These are phyloP conservation scores for Isoetes taiwanensis DNA, from an alignment of 75 land plant genomes.

Conservation along the genomic window DNA sequence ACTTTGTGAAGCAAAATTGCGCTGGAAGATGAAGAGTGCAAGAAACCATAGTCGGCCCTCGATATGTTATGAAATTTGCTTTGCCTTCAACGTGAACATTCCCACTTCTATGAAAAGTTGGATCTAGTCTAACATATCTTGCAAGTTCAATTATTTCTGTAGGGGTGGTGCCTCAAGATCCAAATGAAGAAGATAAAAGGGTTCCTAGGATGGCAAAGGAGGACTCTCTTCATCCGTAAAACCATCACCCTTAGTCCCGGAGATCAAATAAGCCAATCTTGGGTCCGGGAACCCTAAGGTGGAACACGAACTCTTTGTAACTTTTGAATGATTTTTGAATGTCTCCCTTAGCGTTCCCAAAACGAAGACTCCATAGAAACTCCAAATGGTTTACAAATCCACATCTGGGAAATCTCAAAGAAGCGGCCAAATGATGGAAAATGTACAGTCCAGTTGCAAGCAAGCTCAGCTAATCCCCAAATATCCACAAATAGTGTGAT, in stretches of 20 bases:
- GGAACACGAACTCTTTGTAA: no score
- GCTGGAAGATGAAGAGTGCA: slow-evolving; percentile 56
- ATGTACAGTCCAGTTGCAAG: no score
- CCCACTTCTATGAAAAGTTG: slow-evolving; percentile 20
- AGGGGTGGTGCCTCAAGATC: slow-evolving; percentile 47
- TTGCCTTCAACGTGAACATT: slow-evolving; percentile 69
- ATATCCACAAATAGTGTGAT: no score
- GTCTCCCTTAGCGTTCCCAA: no score
- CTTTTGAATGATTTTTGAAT: no score
- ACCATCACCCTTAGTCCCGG: slow-evolving; percentile 57
- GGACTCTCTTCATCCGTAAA: slow-evolving; percentile 31
- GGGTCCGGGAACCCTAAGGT: no score
- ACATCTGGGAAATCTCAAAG: no score
- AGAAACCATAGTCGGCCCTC: slow-evolving; percentile 73
- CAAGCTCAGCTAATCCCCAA: no score
- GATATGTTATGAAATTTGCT: slow-evolving; percentile 50
- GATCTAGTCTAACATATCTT: slow-evolving; percentile 29
- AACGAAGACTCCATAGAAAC: no score
- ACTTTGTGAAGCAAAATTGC: slow-evolving; percentile 40
- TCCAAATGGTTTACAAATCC: no score
- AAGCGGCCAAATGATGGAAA: no score
- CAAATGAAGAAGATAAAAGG: slow-evolving; percentile 58
- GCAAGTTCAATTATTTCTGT: slow-evolving; percentile 53
- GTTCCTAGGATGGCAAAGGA: slow-evolving; percentile 76
- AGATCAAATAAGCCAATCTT: slow-evolving; percentile 61